Percentiles rank a stretch among this genome's conserved stretches.
Evolutionary conservation across 495 filamentous ascomycete species (phyloP).

Genomic region (Cercophora sp.): DNA sequence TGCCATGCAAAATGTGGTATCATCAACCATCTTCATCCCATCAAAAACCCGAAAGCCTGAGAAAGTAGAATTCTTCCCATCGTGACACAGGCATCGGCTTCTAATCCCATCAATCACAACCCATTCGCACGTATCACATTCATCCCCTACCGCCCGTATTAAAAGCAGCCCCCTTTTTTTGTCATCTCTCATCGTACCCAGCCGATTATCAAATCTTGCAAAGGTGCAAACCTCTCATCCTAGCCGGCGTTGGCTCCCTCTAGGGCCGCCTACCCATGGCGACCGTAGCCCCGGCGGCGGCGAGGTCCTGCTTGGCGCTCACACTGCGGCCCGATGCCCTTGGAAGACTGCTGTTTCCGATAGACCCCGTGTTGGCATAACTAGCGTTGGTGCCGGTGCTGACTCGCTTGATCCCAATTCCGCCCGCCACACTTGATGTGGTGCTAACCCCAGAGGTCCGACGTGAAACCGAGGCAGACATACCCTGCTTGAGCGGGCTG

Average conservation of each 20-base stretch:
- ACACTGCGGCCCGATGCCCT: slow-evolving; percentile 45
- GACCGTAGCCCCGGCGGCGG: slow-evolving; percentile 47
- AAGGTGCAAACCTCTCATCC: not conserved
- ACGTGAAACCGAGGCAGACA: slow-evolving; percentile 20
- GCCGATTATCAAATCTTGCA: slow-evolving; percentile 2
- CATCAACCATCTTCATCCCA: slow-evolving; percentile 14
- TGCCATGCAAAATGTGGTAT: slow-evolving; percentile 24
- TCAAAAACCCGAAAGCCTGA: slow-evolving; percentile 11
- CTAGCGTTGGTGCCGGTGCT: slow-evolving; percentile 33
- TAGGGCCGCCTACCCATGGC: slow-evolving; percentile 51
- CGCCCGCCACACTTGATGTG: slow-evolving; percentile 21
- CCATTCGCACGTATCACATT: too few species aligned
- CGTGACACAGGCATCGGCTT: too few species aligned
- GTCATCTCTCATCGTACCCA: not conserved
- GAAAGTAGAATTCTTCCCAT: too few species aligned
- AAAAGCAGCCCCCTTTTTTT: not conserved
- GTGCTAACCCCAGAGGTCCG: slow-evolving; percentile 36
- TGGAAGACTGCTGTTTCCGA: slow-evolving; percentile 42
- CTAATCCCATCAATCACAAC: too few species aligned
- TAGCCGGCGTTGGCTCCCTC: slow-evolving; percentile 4
- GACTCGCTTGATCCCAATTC: slow-evolving; percentile 37
- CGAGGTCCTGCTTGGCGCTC: slow-evolving; percentile 49
- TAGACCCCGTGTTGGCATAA: slow-evolving; percentile 16
- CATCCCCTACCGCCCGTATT: too few species aligned
- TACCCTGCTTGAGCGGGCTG: slow-evolving; percentile 53